phyloP scores from a whole-genome alignment of 345 rosid species.

The Linum tenue region DNA sequence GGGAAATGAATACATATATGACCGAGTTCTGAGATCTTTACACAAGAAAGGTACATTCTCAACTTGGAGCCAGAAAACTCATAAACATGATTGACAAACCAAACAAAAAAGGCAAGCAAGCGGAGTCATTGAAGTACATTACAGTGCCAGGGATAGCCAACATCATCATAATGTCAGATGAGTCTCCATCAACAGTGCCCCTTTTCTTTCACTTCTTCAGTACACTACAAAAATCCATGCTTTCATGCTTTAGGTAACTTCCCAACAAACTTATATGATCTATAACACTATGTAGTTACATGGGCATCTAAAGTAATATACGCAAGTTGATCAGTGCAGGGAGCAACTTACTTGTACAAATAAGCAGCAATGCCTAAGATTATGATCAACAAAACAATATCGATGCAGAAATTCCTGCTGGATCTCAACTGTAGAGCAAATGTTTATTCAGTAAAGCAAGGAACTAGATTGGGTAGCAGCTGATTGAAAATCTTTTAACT shows the following conservation, averaged over 20 bases:
- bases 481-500: background rate
- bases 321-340: background rate
- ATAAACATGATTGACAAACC: constrained; percentile 17
- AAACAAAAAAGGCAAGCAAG: constrained; percentile 17
- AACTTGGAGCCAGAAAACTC: constrained; percentile 4
- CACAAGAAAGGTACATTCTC: constrained; percentile 5
- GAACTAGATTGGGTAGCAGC: background rate
- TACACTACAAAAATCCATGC: constrained; percentile 39
- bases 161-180: constrained; percentile 6
- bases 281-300: background rate
- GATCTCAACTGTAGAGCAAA: constrained; percentile 63
- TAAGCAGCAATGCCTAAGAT: constrained; percentile 97
- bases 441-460: background rate
- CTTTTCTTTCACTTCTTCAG: constrained; percentile 37
- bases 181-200: constrained; percentile 4
- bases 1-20: background rate
- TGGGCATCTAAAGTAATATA: background rate
- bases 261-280: constrained; percentile 1
- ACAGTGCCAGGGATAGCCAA: constrained; percentile 15
- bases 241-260: background rate
- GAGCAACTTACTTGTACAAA: constrained; percentile 78
- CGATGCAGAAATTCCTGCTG: constrained; percentile 95
- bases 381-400: constrained; percentile 73
- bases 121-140: constrained; percentile 14
- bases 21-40: constrained; percentile 7